Conservation (phyloP, 129 eudicot species). For the Artemisia argyi region DNA sequence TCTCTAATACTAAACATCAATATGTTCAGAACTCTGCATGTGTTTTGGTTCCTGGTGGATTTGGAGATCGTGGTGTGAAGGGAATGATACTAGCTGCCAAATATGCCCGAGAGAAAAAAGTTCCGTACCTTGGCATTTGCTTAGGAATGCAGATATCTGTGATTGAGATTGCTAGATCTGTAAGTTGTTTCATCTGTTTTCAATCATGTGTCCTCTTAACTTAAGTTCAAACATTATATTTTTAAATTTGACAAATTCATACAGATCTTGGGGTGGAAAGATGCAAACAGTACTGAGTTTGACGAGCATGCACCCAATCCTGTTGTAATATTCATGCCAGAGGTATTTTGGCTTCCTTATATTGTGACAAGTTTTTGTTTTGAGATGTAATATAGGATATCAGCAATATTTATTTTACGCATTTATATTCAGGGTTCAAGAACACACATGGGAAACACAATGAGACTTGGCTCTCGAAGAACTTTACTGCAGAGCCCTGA, state of each 20-base stretch:
- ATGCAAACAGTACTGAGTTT: constrained; percentile 87
- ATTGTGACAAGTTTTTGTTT: constrained; percentile 10
- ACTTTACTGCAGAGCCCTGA: constrained; percentile 68
- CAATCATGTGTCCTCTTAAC: too few relatives aligned
- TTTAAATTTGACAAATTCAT: constrained; percentile 1
- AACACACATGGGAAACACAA: constrained; percentile 97
- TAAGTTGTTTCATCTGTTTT: constrained; percentile 33
- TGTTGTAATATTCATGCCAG: constrained; percentile 96
- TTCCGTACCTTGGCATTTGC: constrained; percentile 96
- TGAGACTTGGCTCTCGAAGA: constrained; percentile 94
- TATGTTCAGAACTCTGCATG: constrained; percentile 79
- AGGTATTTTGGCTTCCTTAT: constrained; percentile 47
- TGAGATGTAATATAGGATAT: not conserved
- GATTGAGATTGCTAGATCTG: constrained; percentile 77
- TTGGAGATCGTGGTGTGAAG: constrained; percentile 94
- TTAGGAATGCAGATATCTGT: constrained; percentile 98
- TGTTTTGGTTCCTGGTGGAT: constrained; percentile 99
- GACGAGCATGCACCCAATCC: constrained; percentile 68
- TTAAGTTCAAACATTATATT: not conserved
- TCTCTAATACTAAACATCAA: not conserved
- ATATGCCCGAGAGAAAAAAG: constrained; percentile 87
- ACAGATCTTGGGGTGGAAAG: constrained; percentile 73
- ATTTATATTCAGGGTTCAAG: constrained; percentile 58
- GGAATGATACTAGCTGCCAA: constrained; percentile 97
- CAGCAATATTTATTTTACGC: not conserved